These are phyloP conservation scores for Cyclocybe cylindracea DNA, from an alignment of 768 basidiomycete genomes.

Conservation along the genomic window DNA sequence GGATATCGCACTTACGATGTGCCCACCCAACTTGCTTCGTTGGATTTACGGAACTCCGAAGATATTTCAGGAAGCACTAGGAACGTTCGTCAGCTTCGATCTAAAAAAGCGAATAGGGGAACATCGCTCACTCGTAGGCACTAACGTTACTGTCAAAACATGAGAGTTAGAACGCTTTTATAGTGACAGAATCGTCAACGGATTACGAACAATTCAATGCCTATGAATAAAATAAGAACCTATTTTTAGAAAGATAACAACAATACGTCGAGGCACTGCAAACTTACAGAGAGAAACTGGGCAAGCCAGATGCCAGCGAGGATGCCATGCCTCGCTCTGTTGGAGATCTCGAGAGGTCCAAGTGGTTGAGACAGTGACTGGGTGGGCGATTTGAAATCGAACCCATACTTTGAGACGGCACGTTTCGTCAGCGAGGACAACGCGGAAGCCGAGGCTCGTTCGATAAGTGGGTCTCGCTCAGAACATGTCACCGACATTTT, in stretches of 20 bases:
- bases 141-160: slow-evolving; percentile 57
- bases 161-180: background rate
- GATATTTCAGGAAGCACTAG: slow-evolving; percentile 76
- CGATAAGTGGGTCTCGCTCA: slow-evolving; percentile 17
- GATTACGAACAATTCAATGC: slow-evolving; percentile 32
- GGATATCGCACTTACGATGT: slow-evolving; percentile 53
- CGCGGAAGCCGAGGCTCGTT: slow-evolving; percentile 3
- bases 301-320: slow-evolving; percentile 74
- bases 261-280: background rate
- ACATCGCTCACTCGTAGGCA: slow-evolving; percentile 63
- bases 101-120: background rate
- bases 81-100: background rate
- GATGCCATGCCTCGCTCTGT: slow-evolving; percentile 59
- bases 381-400: slow-evolving; percentile 14
- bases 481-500: slow-evolving; percentile 13
- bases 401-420: slow-evolving; percentile 10
- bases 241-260: background rate
- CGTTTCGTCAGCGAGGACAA: slow-evolving; percentile 3
- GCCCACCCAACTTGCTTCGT: slow-evolving; percentile 83
- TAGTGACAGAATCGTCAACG: background rate
- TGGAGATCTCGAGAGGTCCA: slow-evolving; percentile 67
- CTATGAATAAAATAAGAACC: slow-evolving; percentile 16
- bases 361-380: slow-evolving; percentile 17
- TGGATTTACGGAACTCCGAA: slow-evolving; percentile 72
- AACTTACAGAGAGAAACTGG: slow-evolving; percentile 69